phyloP scores from a whole-genome alignment of 139 green algal genomes.

The Dunaliella sp. region DNA sequence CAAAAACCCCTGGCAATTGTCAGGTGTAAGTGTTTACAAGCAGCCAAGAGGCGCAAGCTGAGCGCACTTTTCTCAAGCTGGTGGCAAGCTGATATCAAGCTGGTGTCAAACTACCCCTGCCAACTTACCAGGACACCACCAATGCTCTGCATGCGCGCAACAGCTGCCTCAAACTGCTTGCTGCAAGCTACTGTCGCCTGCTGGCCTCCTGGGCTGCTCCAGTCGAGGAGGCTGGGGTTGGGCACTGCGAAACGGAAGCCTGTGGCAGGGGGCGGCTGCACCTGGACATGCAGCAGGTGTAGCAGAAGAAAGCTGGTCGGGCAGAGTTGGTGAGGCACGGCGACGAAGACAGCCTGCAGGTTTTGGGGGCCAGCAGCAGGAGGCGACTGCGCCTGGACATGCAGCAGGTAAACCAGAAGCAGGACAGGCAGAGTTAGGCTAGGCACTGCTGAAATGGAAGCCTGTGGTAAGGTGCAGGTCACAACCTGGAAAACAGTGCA shows the following conservation, averaged over 20 bases:
- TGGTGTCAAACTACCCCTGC: too few relatives aligned
- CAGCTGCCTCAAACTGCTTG: slow-evolving; percentile 43
- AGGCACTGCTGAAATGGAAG: neutral
- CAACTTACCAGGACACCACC: slow-evolving; percentile 50
- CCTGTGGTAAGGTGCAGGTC: neutral
- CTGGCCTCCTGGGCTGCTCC: slow-evolving; percentile 54
- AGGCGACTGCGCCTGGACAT: neutral
- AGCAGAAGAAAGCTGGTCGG: too few relatives aligned
- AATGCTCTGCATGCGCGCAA: slow-evolving; percentile 35
- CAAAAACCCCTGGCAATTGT: too few relatives aligned
- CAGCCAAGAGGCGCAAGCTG: too few relatives aligned
- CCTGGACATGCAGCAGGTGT: too few relatives aligned
- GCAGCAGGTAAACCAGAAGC: neutral
- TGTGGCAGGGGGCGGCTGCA: neutral
- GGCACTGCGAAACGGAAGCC: slow-evolving; percentile 71
- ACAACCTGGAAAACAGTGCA: neutral
- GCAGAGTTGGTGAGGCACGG: too few relatives aligned
- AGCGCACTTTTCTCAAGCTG: too few relatives aligned
- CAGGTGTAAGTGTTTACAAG: too few relatives aligned
- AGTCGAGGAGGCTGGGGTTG: slow-evolving; percentile 47
- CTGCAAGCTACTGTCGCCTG: neutral
- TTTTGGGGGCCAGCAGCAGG: too few relatives aligned
- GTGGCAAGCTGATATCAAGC: too few relatives aligned
- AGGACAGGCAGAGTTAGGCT: neutral
- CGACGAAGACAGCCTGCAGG: too few relatives aligned